Evolutionary conservation across 805 yeast species (phyloP), one percentile per base, ranked within the genome.

Genomic region (Debaryomyces prosopidis): DNA sequence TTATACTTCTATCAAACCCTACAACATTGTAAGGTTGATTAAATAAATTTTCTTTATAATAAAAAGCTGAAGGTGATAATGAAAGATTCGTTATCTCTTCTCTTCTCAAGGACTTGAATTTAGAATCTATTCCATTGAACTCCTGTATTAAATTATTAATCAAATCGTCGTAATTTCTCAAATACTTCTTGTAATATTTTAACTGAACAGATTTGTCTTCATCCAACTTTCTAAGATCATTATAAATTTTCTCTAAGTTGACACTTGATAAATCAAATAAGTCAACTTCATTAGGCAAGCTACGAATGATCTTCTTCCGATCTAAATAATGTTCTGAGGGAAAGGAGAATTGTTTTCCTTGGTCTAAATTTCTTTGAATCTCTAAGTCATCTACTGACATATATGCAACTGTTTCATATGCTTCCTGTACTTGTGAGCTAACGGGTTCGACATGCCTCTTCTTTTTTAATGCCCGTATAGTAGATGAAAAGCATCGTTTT

Each of bases 1-100:
- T 56, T 26, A 70, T 50, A 19, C 67, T 58, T 40, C 66, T 55
- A 52, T 72, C 77, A 51, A 69, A 69, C 4, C 77, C 77, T 3
- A 69, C 54, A 7, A 71, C 74, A 51, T 71, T 69, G 49, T 70
- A 70, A 9, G 69, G 68, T 30, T 57, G 53, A n/a, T 55, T 56
- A 40, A 60, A 61, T 6, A 63, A 43, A 40, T 64, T 63, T 14
- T 61, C 59, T 35, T 61, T 57, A 31, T 58, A 59, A 15, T 67
- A 50, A 41, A 64, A 64, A 18, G 65, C 63, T 27, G 64, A 67
- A 15, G 65, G 57, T 16, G 61, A 53, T 44, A 65, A 58, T 27
- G 57, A 46, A 33, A 63, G 51, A 43, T 57, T 63, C 33, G 59
- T 58, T 16, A 55, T 52, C 47, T 68, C 73, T 18, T 59, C 60